Percentiles rank a stretch among this genome's conserved stretches.
Evolutionary conservation across 148 eudicot species (phyloP).

Genomic region (Vaccinium myrtillus): DNA sequence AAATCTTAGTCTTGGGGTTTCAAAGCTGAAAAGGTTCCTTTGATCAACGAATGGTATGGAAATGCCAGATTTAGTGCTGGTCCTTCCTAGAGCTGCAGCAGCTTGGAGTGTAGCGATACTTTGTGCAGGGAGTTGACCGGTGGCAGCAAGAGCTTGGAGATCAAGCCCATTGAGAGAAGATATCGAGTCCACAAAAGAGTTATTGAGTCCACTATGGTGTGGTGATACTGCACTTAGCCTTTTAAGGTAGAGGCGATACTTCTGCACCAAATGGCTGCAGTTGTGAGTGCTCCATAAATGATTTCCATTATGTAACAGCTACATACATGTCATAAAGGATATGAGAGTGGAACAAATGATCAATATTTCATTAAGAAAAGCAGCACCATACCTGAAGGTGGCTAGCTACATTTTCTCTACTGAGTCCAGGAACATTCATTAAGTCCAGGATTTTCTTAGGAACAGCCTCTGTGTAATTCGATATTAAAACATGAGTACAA

Average conservation of each 20-base stretch:
- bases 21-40: slow-evolving; percentile 78
- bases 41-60: slow-evolving; percentile 67
- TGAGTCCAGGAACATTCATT: slow-evolving; percentile 30
- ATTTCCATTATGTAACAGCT: background rate
- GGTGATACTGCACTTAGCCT: slow-evolving; percentile 76
- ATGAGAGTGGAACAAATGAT: background rate
- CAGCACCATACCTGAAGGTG: slow-evolving; percentile 25
- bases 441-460: slow-evolving; percentile 29
- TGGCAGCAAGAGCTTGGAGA: slow-evolving; percentile 69
- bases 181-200: slow-evolving; percentile 58
- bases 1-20: slow-evolving; percentile 49
- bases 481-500: background rate
- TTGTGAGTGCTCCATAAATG: slow-evolving; percentile 3
- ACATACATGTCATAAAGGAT: background rate
- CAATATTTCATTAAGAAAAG: background rate
- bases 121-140: slow-evolving; percentile 51
- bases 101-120: slow-evolving; percentile 58
- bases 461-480: slow-evolving; percentile 21
- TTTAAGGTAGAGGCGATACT: slow-evolving; percentile 83
- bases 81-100: slow-evolving; percentile 44
- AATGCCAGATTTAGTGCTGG: slow-evolving; percentile 49
- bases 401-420: slow-evolving; percentile 26
- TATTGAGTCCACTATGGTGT: slow-evolving; percentile 61
- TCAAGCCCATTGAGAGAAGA: slow-evolving; percentile 64
- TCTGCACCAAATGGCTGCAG: slow-evolving; percentile 44